Conservation (phyloP, 2,329 filamentous ascomycete species). For the Botryotinia globosa region DNA sequence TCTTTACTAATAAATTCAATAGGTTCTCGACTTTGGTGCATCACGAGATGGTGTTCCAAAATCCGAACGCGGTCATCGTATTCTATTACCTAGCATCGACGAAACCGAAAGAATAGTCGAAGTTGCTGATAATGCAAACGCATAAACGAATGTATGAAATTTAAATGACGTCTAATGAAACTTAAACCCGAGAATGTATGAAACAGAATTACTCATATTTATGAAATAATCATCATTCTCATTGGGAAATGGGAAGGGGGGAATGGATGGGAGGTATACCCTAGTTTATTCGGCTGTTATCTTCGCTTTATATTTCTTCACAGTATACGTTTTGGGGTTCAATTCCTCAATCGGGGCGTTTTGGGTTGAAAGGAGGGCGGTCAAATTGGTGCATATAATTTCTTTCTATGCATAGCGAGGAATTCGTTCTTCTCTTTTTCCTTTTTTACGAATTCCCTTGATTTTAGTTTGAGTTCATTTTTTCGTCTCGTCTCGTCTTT, state of each 20-base stretch:
- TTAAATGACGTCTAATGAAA: constrained; percentile 18
- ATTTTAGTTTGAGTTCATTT: not conserved
- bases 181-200: constrained; percentile 1
- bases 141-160: constrained; percentile 15
- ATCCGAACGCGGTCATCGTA: constrained; percentile 75
- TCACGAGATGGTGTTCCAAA: constrained; percentile 80
- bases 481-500: not conserved
- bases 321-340: not conserved
- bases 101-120: constrained; percentile 23
- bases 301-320: constrained; percentile 4
- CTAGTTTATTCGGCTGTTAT: constrained; percentile 6
- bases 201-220: not conserved
- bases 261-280: constrained; percentile 12
- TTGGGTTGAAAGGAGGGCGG: not conserved
- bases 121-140: constrained; percentile 8
- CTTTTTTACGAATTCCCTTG: not conserved
- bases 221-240: not conserved
- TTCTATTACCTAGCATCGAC: constrained; percentile 45
- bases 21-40: constrained; percentile 98
- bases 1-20: constrained; percentile 38
- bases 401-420: constrained; percentile 22
- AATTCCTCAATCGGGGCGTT: constrained; percentile 7
- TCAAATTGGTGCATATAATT: constrained; percentile 2
- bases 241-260: constrained; percentile 22
- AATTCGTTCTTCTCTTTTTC: constrained; percentile 21